phyloP scores from a whole-genome alignment of 2,329 filamentous ascomycete genomes.

The Aspergillus viridinutans region DNA sequence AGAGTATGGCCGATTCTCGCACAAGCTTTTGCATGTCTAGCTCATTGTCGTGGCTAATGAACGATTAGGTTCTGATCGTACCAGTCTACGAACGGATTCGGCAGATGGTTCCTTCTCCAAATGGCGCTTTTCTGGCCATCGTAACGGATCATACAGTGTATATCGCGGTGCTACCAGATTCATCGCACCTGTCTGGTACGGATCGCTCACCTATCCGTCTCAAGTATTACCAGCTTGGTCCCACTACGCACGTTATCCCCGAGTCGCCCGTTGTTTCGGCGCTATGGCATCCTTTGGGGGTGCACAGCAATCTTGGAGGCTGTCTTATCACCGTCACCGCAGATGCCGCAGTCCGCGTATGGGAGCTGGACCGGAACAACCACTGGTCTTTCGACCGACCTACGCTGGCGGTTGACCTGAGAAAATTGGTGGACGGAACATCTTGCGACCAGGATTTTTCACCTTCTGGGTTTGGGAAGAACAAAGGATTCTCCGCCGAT shows the following conservation, averaged over 20 bases:
- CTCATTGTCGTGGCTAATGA: background rate
- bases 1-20: constrained; percentile 18
- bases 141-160: constrained; percentile 84
- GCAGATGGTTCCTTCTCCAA: constrained; percentile 80
- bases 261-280: constrained; percentile 75
- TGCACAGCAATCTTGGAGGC: constrained; percentile 59
- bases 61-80: constrained; percentile 64
- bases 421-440: constrained; percentile 80
- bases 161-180: constrained; percentile 78
- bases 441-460: constrained; percentile 78
- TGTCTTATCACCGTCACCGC: constrained; percentile 84
- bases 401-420: constrained; percentile 77
- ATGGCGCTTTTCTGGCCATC: constrained; percentile 76
- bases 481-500: constrained; percentile 82
- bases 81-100: constrained; percentile 77
- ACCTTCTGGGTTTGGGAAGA: constrained; percentile 68
- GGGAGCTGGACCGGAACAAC: constrained; percentile 82
- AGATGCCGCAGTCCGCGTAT: constrained; percentile 82
- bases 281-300: constrained; percentile 88
- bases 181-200: constrained; percentile 66
- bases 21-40: background rate
- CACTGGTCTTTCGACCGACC: constrained; percentile 84
- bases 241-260: constrained; percentile 85
- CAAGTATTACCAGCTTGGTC: constrained; percentile 86
- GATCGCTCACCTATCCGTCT: constrained; percentile 69